Conservation (phyloP, 352 stramenopile genomes). For the Albugo candida region DNA sequence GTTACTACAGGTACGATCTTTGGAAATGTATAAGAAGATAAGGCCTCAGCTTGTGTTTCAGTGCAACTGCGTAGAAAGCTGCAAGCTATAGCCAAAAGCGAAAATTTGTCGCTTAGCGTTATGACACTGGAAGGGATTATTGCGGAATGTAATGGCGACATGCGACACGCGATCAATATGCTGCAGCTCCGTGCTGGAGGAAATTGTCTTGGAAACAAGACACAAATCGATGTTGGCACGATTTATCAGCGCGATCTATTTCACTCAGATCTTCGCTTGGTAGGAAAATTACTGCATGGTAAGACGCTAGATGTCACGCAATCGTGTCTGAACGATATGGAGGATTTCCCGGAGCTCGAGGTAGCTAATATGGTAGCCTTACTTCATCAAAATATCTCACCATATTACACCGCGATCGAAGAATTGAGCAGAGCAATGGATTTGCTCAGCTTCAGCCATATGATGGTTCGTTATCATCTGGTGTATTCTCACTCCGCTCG, state of each 20-base stretch:
- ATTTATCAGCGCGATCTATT: slow-evolving; percentile 35
- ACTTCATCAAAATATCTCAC: slow-evolving; percentile 50
- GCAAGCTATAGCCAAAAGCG: slow-evolving; percentile 15
- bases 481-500: no score
- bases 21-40: neutral
- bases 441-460: slow-evolving; percentile 27
- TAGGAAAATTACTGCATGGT: slow-evolving; percentile 61
- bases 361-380: slow-evolving; percentile 30
- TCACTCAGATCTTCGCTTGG: slow-evolving; percentile 57
- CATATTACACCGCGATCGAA: slow-evolving; percentile 57
- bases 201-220: neutral
- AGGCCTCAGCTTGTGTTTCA: neutral
- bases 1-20: slow-evolving; percentile 34
- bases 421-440: slow-evolving; percentile 37
- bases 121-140: slow-evolving; percentile 26
- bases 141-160: slow-evolving; percentile 44
- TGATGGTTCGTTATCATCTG: no score
- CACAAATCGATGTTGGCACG: neutral
- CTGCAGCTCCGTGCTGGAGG: slow-evolving; percentile 20
- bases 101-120: slow-evolving; percentile 13
- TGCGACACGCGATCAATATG: slow-evolving; percentile 65
- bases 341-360: slow-evolving; percentile 13
- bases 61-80: slow-evolving; percentile 60
- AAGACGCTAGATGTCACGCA: slow-evolving; percentile 19
- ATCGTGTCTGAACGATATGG: neutral